Evolutionary conservation across 2,329 filamentous ascomycete species (phyloP).

Genomic region (Corniculantispora saksenae): DNA sequence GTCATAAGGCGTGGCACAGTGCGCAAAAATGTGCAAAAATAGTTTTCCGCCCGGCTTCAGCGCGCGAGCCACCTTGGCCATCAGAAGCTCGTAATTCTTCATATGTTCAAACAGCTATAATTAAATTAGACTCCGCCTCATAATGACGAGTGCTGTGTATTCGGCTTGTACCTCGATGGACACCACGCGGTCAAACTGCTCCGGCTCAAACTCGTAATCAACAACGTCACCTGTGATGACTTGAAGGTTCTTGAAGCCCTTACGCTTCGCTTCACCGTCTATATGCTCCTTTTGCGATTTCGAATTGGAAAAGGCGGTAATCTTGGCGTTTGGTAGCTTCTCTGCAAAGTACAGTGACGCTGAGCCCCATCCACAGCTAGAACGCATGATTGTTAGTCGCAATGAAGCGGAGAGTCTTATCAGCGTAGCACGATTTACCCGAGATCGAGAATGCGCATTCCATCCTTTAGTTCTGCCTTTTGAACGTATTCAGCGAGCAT

Average conservation of each 20-base stretch:
- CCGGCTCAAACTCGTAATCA: constrained; percentile 62
- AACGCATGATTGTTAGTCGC: background rate
- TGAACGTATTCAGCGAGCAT: constrained; percentile 67
- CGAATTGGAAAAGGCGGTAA: constrained; percentile 71
- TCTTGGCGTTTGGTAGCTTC: constrained; percentile 58
- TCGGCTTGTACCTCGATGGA: constrained; percentile 58
- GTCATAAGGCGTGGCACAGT: constrained; percentile 66
- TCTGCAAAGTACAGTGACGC: constrained; percentile 66
- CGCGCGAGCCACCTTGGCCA: constrained; percentile 61
- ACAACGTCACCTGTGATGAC: constrained; percentile 69
- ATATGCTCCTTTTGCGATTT: constrained; percentile 69
- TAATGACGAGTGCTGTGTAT: background rate
- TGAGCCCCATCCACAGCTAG: constrained; percentile 69
- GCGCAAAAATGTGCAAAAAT: constrained; percentile 69
- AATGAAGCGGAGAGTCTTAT: background rate
- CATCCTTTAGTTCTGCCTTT: constrained; percentile 59
- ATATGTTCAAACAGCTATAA: constrained; percentile 70
- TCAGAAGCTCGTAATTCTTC: constrained; percentile 71
- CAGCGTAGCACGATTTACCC: constrained; percentile 44
- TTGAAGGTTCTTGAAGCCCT: constrained; percentile 59
- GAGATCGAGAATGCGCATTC: constrained; percentile 63
- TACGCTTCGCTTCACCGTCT: constrained; percentile 56
- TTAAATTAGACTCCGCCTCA: background rate
- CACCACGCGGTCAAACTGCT: constrained; percentile 64
- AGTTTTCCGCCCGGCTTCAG: constrained; percentile 65